Evolutionary conservation across 169 alveolate genomes (phyloP).

Genomic region (Toxoplasma gondii): DNA sequence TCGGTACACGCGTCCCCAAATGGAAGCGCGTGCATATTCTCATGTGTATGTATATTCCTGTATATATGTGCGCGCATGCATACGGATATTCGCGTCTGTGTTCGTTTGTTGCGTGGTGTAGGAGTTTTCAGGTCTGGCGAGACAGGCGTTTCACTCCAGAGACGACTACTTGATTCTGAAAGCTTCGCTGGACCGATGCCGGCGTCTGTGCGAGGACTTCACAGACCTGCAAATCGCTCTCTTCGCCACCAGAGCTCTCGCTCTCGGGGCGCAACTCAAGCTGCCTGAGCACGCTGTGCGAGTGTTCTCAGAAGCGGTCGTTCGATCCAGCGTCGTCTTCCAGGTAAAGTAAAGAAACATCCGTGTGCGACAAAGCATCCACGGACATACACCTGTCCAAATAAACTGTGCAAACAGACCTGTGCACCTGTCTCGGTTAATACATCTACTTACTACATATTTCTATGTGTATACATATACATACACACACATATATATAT

Average conservation of each 20-base stretch:
- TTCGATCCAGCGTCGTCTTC: constrained; percentile 55
- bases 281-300: not conserved
- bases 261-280: constrained; percentile 16
- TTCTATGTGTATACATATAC: not conserved
- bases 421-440: not conserved
- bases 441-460: not conserved
- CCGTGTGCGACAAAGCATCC: not conserved
- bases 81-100: not conserved
- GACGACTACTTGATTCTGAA: constrained; percentile 45
- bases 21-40: not conserved
- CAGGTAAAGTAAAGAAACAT: constrained; percentile 12
- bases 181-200: constrained; percentile 40
- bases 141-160: not conserved
- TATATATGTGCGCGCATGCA: not conserved
- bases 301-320: constrained; percentile 43
- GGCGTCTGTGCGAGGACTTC: constrained; percentile 47
- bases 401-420: too few relatives aligned
- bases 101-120: not conserved
- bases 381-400: not conserved
- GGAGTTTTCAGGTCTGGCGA: constrained; percentile 39
- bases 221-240: constrained; percentile 37
- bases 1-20: not conserved
- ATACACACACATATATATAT: not conserved
- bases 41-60: not conserved
- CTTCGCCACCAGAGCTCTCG: constrained; percentile 24